These are phyloP conservation scores for Clarkia xantiana DNA, from an alignment of 345 rosid species.

Conservation along the genomic window DNA sequence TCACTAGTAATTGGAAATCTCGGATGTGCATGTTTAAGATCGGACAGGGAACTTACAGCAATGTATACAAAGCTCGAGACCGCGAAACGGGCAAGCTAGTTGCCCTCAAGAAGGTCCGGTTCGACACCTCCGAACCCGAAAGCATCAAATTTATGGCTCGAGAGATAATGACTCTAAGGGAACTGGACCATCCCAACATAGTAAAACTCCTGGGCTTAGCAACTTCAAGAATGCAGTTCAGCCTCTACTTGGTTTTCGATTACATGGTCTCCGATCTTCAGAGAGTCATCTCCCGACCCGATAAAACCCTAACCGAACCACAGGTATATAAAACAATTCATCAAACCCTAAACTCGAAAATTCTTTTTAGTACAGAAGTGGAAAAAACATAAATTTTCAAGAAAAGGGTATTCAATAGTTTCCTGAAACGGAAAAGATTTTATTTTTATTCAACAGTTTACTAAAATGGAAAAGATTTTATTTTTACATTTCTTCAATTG, in stretches of 20 bases:
- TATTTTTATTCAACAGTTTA: too few relatives aligned
- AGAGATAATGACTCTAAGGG: slow-evolving; percentile 46
- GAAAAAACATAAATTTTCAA: too few relatives aligned
- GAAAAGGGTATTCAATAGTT: too few relatives aligned
- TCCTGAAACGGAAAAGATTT: too few relatives aligned
- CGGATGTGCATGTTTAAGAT: slow-evolving; percentile 15
- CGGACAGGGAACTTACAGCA: slow-evolving; percentile 62
- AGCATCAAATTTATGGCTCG: slow-evolving; percentile 67
- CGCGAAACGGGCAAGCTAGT: slow-evolving; percentile 55
- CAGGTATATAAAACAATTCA: slow-evolving; percentile 22
- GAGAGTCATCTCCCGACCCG: slow-evolving; percentile 28
- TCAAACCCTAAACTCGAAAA: too few relatives aligned
- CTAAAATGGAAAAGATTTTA: too few relatives aligned
- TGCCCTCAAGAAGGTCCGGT: slow-evolving; percentile 67
- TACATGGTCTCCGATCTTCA: slow-evolving; percentile 50
- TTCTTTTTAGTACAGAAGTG: too few relatives aligned
- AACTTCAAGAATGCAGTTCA: slow-evolving; percentile 60
- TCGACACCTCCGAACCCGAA: slow-evolving; percentile 59
- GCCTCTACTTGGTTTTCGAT: slow-evolving; percentile 57
- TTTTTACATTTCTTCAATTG: too few relatives aligned
- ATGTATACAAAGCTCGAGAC: slow-evolving; percentile 67
- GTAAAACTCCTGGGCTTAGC: slow-evolving; percentile 62
- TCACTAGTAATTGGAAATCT: not conserved
- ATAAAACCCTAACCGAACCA: slow-evolving; percentile 38
- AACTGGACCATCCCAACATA: slow-evolving; percentile 60